phyloP scores from a whole-genome alignment of 805 yeast species.

The Kazachstania viticola region DNA sequence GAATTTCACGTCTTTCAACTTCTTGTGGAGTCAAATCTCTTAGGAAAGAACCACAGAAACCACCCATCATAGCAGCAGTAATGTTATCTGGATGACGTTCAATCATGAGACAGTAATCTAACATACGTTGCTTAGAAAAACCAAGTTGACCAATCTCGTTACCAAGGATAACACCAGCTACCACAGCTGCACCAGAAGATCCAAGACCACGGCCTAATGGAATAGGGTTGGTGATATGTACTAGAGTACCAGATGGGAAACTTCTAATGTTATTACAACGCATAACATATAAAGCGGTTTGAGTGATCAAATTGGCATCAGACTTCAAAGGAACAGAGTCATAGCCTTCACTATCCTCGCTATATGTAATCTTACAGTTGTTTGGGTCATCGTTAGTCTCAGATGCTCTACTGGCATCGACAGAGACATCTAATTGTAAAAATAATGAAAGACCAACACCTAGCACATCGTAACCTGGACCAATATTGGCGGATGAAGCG shows the following conservation, averaged over 20 bases:
- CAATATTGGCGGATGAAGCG: constrained; percentile 95
- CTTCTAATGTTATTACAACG: constrained; percentile 65
- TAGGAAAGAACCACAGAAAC: constrained; percentile 91
- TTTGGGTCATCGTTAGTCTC: constrained; percentile 48
- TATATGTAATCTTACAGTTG: constrained; percentile 60
- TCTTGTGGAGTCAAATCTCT: constrained; percentile 69
- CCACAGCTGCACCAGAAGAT: constrained; percentile 96
- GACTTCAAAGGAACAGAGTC: constrained; percentile 66
- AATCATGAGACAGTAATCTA: constrained; percentile 92
- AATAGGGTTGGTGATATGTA: constrained; percentile 79
- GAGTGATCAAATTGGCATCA: constrained; percentile 75
- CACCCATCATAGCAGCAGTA: constrained; percentile 98
- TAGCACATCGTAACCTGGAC: constrained; percentile 95
- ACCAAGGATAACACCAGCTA: constrained; percentile 88
- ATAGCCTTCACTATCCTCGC: constrained; percentile 65
- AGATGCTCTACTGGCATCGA: constrained; percentile 39
- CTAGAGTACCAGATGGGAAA: constrained; percentile 76
- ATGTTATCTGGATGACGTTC: constrained; percentile 98
- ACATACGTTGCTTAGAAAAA: constrained; percentile 66
- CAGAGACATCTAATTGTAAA: constrained; percentile 55
- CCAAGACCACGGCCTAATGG: constrained; percentile 97
- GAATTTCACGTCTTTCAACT: constrained; percentile 64
- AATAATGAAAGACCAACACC: constrained; percentile 80
- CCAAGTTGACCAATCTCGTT: constrained; percentile 69
- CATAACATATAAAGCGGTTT: constrained; percentile 84